Base-by-base conservation (phyloP, 257 asterid species). In the Vinca minor region DNA sequence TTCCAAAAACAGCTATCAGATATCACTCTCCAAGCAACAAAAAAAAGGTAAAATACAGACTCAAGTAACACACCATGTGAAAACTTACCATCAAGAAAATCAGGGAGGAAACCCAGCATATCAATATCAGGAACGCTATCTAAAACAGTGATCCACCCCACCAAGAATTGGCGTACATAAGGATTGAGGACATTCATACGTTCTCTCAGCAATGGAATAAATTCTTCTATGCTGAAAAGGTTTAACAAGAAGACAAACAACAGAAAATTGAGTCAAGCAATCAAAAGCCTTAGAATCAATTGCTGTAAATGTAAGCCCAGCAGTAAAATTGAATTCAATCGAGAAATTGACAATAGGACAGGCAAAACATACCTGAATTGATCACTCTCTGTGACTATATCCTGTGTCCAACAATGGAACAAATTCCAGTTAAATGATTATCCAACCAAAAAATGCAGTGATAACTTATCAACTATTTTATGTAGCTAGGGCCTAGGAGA, bases 101-200 rank as follows among this genome's bases (percentile, higher is more conserved):
- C 99, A 59, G 99, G 99, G 62, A 93, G 97, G 79, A 93, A 93
- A 32, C 99, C 99, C 70, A 93, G 87, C 99, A 93, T 93, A 79
- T 93, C 99, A 42, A 93, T 93, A 64, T 90, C 99, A 42, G 99
- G 99, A 77, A 93, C 99, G 73, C 99, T 93, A 78, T 93, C 99
- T 69, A 93, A 83, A 71, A 93, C 99, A 59, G 99, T 93, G 78
- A 93, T 93, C 99, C 99, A 93, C 60, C 99, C 99, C 12, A 93
- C 99, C 83, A 93, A 80, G 80, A 93, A 93, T 74, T 90, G 99
- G 74, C 99, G 97, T 67, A 93, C 96, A 77, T 84, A 87, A 66
- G 99, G 97, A 69, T 87, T 87, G 71, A 93, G 87, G 74, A 93
- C 94, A 78, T 93, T 93, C 99, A 93, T 90, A 38, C 99, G 82